These are phyloP conservation scores for Russula emetica DNA, from an alignment of 768 basidiomycete genomes.

Conservation along the genomic window DNA sequence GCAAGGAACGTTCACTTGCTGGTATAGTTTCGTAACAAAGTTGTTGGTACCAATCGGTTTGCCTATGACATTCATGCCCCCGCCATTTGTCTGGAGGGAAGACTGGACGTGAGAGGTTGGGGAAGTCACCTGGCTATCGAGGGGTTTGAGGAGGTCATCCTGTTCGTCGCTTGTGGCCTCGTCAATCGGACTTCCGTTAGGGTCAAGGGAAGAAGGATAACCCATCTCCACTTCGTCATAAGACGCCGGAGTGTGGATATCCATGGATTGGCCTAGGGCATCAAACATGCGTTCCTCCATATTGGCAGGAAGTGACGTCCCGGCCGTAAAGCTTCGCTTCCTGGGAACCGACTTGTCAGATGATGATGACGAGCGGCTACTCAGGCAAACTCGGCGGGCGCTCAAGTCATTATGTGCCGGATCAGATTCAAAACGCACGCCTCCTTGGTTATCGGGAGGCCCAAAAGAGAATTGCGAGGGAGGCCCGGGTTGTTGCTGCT, in stretches of 20 bases:
- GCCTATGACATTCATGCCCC: constrained; percentile 53
- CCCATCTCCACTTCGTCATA: constrained; percentile 62
- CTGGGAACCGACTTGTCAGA: constrained; percentile 58
- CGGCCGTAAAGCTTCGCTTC: constrained; percentile 59
- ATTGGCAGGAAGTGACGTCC: constrained; percentile 37
- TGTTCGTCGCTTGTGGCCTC: constrained; percentile 37
- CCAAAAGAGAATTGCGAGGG: constrained; percentile 48
- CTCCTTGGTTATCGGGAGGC: constrained; percentile 33
- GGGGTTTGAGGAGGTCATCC: constrained; percentile 36
- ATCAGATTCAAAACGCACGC: constrained; percentile 35
- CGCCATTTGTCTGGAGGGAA: constrained; percentile 24
- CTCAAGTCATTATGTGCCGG: constrained; percentile 31
- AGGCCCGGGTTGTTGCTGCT: constrained; percentile 30
- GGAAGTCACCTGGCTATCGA: constrained; percentile 29
- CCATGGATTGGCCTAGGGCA: constrained; percentile 35
- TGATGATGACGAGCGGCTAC: constrained; percentile 42
- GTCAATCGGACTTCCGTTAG: constrained; percentile 45
- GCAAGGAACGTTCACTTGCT: constrained; percentile 46
- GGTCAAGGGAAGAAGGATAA: constrained; percentile 42
- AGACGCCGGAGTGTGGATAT: constrained; percentile 33
- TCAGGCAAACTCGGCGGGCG: constrained; percentile 39
- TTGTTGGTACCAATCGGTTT: constrained; percentile 71
- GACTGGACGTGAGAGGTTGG: constrained; percentile 15
- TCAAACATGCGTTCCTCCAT: constrained; percentile 36
- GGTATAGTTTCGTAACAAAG: constrained; percentile 85